Evolutionary conservation across 2,329 filamentous ascomycete genomes (phyloP).

Genomic region (Elsinoe batatas): DNA sequence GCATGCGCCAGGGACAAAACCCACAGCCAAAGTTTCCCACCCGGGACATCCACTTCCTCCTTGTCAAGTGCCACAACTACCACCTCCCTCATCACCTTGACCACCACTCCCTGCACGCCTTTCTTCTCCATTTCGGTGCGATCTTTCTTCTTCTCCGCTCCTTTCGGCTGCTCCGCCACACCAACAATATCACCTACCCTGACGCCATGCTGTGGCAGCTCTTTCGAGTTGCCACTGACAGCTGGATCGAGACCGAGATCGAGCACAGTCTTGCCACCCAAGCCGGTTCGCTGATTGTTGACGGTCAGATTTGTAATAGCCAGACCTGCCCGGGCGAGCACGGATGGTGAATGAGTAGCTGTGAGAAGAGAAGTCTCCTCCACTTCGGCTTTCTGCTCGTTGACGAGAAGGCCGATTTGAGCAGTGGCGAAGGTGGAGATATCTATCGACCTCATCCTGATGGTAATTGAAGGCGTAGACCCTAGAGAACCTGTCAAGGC

Average conservation of each 20-base stretch:
- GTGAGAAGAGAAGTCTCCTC: constrained; percentile 59
- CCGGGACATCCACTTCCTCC: constrained; percentile 46
- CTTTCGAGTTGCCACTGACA: constrained; percentile 37
- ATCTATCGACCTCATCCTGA: constrained; percentile 28
- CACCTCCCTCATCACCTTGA: constrained; percentile 47
- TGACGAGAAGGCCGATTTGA: constrained; percentile 60
- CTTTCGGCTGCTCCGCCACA: constrained; percentile 63
- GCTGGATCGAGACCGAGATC: constrained; percentile 70
- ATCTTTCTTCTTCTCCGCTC: constrained; percentile 60
- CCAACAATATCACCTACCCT: constrained; percentile 69
- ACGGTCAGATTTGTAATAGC: constrained; percentile 68
- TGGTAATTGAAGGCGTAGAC: neutral
- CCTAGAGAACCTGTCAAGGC: neutral
- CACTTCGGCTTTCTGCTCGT: constrained; percentile 63
- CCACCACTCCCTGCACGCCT: constrained; percentile 61
- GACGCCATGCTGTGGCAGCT: constrained; percentile 64
- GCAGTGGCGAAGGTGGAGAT: constrained; percentile 59
- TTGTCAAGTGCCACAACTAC: constrained; percentile 62
- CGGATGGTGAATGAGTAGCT: constrained; percentile 55
- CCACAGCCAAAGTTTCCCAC: constrained; percentile 52
- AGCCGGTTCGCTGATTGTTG: constrained; percentile 68
- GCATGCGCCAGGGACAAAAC: constrained; percentile 24
- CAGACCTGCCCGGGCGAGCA: constrained; percentile 66
- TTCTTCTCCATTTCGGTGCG: constrained; percentile 59
- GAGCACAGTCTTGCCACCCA: constrained; percentile 83